phyloP scores from a whole-genome alignment of 305 asterid species.

The Stenogyne calaminthoides region DNA sequence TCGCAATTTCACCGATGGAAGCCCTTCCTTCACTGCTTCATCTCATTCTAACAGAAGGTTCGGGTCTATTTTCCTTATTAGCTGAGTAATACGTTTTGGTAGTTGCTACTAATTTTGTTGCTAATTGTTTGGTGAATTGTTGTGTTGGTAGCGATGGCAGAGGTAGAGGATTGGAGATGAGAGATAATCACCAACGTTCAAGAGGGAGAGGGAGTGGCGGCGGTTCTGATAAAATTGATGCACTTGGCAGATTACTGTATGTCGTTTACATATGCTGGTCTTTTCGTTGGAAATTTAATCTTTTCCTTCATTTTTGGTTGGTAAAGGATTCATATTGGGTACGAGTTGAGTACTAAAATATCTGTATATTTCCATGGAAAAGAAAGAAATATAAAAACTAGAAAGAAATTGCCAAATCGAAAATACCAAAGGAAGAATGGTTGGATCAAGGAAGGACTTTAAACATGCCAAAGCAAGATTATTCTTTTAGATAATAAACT shows the following conservation, averaged over 20 bases:
- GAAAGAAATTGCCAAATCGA: slow-evolving; percentile 1
- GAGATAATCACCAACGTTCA: slow-evolving; percentile 42
- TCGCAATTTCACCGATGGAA: slow-evolving; percentile 28
- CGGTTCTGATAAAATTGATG: slow-evolving; percentile 69
- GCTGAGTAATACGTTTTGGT: background rate
- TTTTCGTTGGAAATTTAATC: background rate
- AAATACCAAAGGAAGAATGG: background rate
- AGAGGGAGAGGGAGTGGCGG: slow-evolving; percentile 44
- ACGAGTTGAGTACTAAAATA: background rate
- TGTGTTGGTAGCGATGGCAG: slow-evolving; percentile 46
- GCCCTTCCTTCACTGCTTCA: slow-evolving; percentile 44
- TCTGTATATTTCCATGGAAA: background rate
- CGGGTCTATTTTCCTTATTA: background rate
- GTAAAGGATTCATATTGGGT: background rate
- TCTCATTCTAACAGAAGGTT: slow-evolving; percentile 52
- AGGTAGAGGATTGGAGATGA: slow-evolving; percentile 52
- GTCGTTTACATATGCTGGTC: slow-evolving; percentile 20
- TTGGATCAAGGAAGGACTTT: background rate
- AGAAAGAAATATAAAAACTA: no score
- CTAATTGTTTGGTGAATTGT: slow-evolving; percentile 1
- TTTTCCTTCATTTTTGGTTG: background rate
- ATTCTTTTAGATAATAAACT: background rate
- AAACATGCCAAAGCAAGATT: background rate
- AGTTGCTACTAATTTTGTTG: background rate
- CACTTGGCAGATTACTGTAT: slow-evolving; percentile 89